Evolutionary conservation across 305 asterid genomes (phyloP), one percentile per base, ranked within the genome.

Genomic region (Fraxinus floribunda): DNA sequence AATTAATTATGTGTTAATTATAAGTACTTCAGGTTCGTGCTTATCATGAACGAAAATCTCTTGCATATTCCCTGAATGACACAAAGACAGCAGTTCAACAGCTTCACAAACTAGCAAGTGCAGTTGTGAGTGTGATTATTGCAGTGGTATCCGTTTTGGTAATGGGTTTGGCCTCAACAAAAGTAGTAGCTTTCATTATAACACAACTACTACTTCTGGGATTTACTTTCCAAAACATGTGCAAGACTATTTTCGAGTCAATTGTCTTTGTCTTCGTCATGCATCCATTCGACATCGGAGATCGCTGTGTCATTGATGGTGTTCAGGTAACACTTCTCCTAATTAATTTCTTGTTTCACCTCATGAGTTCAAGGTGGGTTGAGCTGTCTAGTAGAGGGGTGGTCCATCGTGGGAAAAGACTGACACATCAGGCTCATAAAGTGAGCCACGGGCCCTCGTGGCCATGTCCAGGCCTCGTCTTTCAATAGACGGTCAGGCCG

Each of bases 261-360:
- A 89, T 90, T 2, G 88, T 93, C 77, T 93, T 93, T 18, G 94
- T 91, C 1, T 93, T 93, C 44, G 89, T 93, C 68, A 89, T 92
- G 94, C 97, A 93, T 57, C 97, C 95, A 57, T 93, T 88, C 30
- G 95, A 93, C 72, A 86, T 93, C 10, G 97, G 97, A 0, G 97
- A 93, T 55, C 93, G 95, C 0, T 91, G 95, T 30, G 97, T 91
- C 52, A 77, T 93, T 7, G 95, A 91, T 24, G 95, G 95, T 0
- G 90, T 91, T 80, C 93, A 91, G 93, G 97, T 91, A 89, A 66
- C 35, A 16, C 29, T 55, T 32, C 9, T 5, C 60, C 36, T 2
- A 26, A 22, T 62, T 62, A 24, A 62, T 22, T 62, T 22, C 24
- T 29, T 22, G 34, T 62, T 62, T 9, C 5, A 24, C 16, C 34